Evolutionary conservation across 495 filamentous ascomycete genomes (phyloP).

Genomic region (Podospora didyma): DNA sequence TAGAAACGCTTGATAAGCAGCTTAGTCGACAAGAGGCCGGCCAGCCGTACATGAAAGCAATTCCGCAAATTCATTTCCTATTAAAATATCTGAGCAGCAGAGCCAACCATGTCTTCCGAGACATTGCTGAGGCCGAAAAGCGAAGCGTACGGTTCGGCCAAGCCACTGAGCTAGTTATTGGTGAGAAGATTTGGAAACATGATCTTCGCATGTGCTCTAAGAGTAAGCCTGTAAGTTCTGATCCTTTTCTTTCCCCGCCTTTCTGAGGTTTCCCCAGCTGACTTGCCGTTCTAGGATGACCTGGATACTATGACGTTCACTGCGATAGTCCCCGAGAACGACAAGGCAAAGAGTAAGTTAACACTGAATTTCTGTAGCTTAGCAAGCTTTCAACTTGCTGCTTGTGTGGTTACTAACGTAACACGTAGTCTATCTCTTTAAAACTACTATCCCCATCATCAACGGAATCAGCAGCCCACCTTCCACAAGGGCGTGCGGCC

Average conservation of each 20-base stretch:
- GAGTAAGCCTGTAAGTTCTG: constrained; percentile 13
- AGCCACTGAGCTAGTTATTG: constrained; percentile 32
- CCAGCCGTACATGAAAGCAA: constrained; percentile 31
- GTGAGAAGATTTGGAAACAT: constrained; percentile 33
- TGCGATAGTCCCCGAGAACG: constrained; percentile 26
- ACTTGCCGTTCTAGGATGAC: constrained; percentile 6
- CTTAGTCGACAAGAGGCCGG: constrained; percentile 39
- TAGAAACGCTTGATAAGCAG: constrained; percentile 45
- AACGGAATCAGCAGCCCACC: constrained; percentile 39
- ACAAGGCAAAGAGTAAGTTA: constrained; percentile 21
- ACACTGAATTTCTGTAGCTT: not conserved
- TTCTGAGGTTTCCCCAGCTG: not conserved
- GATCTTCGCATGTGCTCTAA: constrained; percentile 32
- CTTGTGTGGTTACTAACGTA: constrained; percentile 4
- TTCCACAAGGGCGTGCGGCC: constrained; percentile 24
- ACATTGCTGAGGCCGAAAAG: constrained; percentile 53
- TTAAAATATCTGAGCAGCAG: constrained; percentile 38
- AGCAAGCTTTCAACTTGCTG: not conserved
- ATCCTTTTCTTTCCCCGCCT: constrained; percentile 14
- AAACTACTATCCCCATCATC: constrained; percentile 31
- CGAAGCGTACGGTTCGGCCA: constrained; percentile 51
- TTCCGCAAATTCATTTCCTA: constrained; percentile 43
- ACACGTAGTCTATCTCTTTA: constrained; percentile 46
- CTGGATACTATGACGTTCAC: constrained; percentile 29
- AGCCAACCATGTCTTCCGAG: constrained; percentile 40